phyloP scores from a whole-genome alignment of 139 green algal genomes.

The Volvox africanus region DNA sequence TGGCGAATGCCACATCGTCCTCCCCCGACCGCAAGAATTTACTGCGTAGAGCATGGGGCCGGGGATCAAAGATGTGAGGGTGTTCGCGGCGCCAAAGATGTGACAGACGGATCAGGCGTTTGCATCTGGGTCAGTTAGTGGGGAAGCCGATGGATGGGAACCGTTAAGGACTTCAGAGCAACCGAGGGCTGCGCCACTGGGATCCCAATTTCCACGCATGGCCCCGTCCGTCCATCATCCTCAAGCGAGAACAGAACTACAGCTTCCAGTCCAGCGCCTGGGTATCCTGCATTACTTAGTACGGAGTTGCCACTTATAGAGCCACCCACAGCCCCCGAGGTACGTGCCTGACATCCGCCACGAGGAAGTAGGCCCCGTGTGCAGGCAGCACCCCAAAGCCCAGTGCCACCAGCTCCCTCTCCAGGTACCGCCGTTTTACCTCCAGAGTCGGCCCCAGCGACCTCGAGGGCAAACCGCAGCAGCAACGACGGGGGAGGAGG shows the following conservation, averaged over 20 bases:
- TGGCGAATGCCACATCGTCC: slow-evolving; percentile 75
- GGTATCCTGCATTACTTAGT: no score
- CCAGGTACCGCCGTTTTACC: slow-evolving; percentile 38
- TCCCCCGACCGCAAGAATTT: slow-evolving; percentile 59
- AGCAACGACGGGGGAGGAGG: not conserved
- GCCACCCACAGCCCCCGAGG: not conserved
- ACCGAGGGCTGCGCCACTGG: no score
- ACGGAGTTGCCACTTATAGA: not conserved
- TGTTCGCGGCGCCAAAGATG: no score
- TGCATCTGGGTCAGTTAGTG: no score
- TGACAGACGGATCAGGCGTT: no score
- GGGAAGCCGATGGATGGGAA: no score
- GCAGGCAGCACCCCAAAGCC: slow-evolving; percentile 75
- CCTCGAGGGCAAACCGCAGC: not conserved
- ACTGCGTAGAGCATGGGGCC: slow-evolving; percentile 21
- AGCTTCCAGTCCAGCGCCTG: no score
- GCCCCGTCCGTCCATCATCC: no score
- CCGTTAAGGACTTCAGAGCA: no score
- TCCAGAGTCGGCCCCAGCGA: slow-evolving; percentile 35
- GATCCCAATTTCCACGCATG: no score
- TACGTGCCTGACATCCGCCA: slow-evolving; percentile 74
- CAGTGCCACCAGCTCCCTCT: slow-evolving; percentile 49
- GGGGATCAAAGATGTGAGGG: not conserved
- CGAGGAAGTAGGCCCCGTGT: slow-evolving; percentile 87
- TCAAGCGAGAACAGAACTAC: no score